These are phyloP conservation scores for Taphrina betulina DNA, from an alignment of 1,139 yeast species.

Conservation along the genomic window DNA sequence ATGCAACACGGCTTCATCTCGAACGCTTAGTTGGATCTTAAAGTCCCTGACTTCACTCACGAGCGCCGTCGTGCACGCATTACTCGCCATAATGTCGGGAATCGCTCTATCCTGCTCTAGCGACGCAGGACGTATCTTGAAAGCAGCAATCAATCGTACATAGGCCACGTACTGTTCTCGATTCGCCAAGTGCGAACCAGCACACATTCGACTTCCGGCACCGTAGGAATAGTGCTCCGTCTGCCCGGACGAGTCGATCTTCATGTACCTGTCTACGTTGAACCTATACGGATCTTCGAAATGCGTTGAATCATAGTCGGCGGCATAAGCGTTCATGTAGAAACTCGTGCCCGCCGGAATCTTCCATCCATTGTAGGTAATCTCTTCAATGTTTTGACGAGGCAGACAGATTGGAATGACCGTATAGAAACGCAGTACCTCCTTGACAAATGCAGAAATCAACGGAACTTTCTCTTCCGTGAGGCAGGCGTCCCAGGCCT, in stretches of 20 bases:
- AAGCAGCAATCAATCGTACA: conserved; percentile 11
- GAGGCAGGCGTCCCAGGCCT: conserved; percentile 53
- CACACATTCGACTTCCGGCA: conserved; percentile 62
- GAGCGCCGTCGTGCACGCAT: too few relatives aligned
- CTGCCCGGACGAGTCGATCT: conserved; percentile 36
- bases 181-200: conserved; percentile 58
- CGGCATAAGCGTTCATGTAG: conserved; percentile 67
- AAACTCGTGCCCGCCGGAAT: conserved; percentile 59
- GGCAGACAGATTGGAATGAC: conserved; percentile 68
- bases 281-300: conserved; percentile 53
- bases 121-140: too few relatives aligned
- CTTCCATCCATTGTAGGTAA: conserved; percentile 46
- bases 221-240: conserved; percentile 59
- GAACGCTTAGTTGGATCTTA: too few relatives aligned
- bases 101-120: too few relatives aligned
- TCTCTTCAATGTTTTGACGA: conserved; percentile 54
- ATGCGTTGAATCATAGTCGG: conserved; percentile 58
- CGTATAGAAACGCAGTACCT: conserved; percentile 60
- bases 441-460: conserved; percentile 58
- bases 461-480: conserved; percentile 50
- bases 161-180: conserved; percentile 54
- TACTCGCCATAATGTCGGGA: too few relatives aligned
- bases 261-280: conserved; percentile 55
- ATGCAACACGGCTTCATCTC: too few relatives aligned
- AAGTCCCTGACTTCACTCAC: too few relatives aligned